These are phyloP conservation scores for Durio zibethinus DNA, from an alignment of 345 rosid species.

Conservation along the genomic window DNA sequence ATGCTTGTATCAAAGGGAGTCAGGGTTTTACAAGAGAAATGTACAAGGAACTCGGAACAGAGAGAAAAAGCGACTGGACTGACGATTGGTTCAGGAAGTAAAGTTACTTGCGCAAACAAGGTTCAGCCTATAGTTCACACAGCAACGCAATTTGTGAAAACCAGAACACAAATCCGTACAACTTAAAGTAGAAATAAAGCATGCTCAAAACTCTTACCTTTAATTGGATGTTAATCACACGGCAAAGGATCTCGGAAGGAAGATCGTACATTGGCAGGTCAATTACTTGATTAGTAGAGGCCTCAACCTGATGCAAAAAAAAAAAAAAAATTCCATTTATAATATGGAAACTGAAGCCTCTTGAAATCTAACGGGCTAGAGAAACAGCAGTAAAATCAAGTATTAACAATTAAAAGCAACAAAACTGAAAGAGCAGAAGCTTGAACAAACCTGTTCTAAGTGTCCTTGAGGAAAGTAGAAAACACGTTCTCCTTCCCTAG, in stretches of 20 bases:
- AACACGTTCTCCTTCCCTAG: slow-evolving; percentile 32
- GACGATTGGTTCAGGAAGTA: slow-evolving; percentile 53
- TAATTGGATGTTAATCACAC: slow-evolving; percentile 60
- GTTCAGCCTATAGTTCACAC: slow-evolving; percentile 49
- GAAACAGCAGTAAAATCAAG: not conserved
- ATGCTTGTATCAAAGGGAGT: slow-evolving; percentile 74
- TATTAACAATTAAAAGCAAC: too few species aligned
- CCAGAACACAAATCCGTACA: not conserved
- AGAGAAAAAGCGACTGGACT: slow-evolving; percentile 5
- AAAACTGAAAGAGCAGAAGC: not conserved
- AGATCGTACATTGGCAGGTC: slow-evolving; percentile 68
- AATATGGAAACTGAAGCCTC: not conserved
- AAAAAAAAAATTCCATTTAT: too few species aligned
- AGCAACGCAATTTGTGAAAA: not conserved
- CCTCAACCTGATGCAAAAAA: slow-evolving; percentile 58
- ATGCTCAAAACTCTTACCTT: slow-evolving; percentile 34
- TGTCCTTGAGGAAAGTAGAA: slow-evolving; percentile 73
- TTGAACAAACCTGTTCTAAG: slow-evolving; percentile 66
- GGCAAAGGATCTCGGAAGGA: slow-evolving; percentile 61
- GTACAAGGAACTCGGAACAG: slow-evolving; percentile 41
- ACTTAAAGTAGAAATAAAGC: not conserved
- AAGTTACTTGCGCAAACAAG: slow-evolving; percentile 63
- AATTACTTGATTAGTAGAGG: slow-evolving; percentile 60
- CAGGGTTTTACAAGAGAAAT: slow-evolving; percentile 67
- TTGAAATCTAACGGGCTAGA: not conserved